Evolutionary conservation across 257 asterid species (phyloP).

Genomic region (Ballota nigra): DNA sequence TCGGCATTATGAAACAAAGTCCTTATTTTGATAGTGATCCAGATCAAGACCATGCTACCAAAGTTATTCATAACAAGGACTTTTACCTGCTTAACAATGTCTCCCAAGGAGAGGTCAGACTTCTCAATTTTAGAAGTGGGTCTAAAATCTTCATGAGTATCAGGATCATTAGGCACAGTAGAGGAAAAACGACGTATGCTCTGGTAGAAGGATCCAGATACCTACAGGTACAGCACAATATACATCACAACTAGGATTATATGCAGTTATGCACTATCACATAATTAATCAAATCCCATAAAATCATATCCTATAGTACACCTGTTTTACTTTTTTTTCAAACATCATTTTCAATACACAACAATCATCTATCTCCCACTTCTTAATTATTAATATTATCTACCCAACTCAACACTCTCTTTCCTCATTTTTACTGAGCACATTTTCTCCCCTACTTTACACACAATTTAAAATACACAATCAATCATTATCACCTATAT

Average conservation of each 20-base stretch:
- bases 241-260: background rate
- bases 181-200: constrained; percentile 48
- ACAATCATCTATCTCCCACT: too few relatives aligned
- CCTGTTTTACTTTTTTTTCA: too few relatives aligned
- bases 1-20: background rate
- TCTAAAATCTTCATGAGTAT: constrained; percentile 81
- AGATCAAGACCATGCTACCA: background rate
- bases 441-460: too few relatives aligned
- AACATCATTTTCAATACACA: too few relatives aligned
- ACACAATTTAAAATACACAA: too few relatives aligned
- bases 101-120: constrained; percentile 43
- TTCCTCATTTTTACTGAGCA: too few relatives aligned
- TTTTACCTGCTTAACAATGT: constrained; percentile 80
- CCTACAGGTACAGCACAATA: constrained; percentile 35
- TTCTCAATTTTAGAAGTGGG: constrained; percentile 60
- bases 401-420: too few relatives aligned
- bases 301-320: too few relatives aligned
- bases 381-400: too few relatives aligned
- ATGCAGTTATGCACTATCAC: background rate
- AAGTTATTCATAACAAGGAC: constrained; percentile 2
- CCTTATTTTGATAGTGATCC: background rate
- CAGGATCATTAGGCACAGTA: constrained; percentile 66
- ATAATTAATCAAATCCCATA: background rate
- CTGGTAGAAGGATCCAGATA: constrained; percentile 44
- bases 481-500: too few relatives aligned